Evolutionary conservation across 2,329 filamentous ascomycete genomes (phyloP).

Genomic region (Thielaviopsis musarum): DNA sequence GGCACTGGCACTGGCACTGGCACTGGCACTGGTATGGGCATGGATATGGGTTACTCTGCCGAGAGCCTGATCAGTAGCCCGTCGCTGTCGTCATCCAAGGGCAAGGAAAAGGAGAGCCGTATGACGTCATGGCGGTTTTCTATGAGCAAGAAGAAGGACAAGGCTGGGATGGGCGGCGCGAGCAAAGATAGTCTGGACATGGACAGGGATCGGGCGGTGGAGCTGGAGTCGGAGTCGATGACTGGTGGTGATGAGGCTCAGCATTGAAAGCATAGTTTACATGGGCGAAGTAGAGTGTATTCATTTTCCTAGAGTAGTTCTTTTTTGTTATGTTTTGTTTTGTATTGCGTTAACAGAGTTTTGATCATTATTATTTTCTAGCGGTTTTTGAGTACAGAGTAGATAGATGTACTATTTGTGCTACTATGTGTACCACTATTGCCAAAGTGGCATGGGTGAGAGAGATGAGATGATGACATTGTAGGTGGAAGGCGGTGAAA

Average conservation of each 20-base stretch:
- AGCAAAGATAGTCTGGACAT: slow-evolving; percentile 36
- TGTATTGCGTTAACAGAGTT: neutral
- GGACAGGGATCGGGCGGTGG: slow-evolving; percentile 19
- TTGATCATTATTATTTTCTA: neutral
- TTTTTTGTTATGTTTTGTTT: neutral
- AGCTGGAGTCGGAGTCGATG: neutral
- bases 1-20: too few relatives aligned
- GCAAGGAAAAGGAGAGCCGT: slow-evolving; percentile 31
- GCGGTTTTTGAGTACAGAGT: too few relatives aligned
- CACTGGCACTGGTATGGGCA: too few relatives aligned
- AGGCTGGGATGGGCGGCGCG: slow-evolving; percentile 16
- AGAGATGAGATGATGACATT: too few relatives aligned
- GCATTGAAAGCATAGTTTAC: too few relatives aligned
- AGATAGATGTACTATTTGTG: too few relatives aligned
- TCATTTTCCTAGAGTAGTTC: neutral
- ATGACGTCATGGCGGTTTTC: slow-evolving; percentile 38
- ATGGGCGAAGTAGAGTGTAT: too few relatives aligned
- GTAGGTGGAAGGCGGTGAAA: neutral
- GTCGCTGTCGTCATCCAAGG: slow-evolving; percentile 32
- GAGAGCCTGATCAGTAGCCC: slow-evolving; percentile 42
- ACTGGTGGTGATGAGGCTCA: too few relatives aligned
- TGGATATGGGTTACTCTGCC: slow-evolving; percentile 13
- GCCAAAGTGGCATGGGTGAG: neutral
- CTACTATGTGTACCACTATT: too few relatives aligned
- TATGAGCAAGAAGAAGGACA: slow-evolving; percentile 43